Evolutionary conservation across 2,329 filamentous ascomycete species (phyloP).

Genomic region (Hypoxylon sp.): DNA sequence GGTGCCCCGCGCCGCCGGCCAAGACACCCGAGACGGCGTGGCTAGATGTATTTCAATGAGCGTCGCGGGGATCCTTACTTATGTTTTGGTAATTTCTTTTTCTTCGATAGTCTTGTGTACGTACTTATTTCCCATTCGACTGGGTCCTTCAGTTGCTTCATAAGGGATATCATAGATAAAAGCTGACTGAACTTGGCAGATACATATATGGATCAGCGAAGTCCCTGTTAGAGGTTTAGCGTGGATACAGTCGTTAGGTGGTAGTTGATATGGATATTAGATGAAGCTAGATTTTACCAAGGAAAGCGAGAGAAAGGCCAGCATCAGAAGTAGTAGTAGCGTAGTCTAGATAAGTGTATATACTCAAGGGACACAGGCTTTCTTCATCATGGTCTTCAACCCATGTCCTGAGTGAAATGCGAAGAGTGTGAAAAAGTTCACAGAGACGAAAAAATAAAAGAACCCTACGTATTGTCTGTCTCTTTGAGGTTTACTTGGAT

Average conservation of each 20-base stretch:
- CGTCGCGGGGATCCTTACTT: background rate
- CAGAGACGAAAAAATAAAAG: background rate
- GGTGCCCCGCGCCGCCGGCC: background rate
- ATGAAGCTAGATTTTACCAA: background rate
- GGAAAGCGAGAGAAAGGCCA: background rate
- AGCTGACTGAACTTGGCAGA: background rate
- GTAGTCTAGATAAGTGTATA: background rate
- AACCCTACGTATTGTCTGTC: slow-evolving; percentile 2
- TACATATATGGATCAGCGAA: background rate
- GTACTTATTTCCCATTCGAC: background rate
- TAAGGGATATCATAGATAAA: too few relatives aligned
- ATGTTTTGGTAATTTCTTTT: background rate
- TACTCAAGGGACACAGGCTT: background rate
- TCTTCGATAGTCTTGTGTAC: background rate
- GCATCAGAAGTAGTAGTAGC: background rate
- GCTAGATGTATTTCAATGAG: background rate
- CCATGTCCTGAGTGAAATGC: background rate
- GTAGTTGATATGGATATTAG: background rate
- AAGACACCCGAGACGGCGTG: background rate
- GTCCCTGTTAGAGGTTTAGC: background rate
- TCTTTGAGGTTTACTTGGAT: background rate
- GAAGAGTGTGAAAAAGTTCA: slow-evolving; percentile 2
- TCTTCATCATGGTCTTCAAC: background rate
- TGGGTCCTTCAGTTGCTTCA: background rate
- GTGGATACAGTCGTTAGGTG: background rate